phyloP scores from a whole-genome alignment of 805 yeast species.

The Kodamaea kaohsiungensis region DNA sequence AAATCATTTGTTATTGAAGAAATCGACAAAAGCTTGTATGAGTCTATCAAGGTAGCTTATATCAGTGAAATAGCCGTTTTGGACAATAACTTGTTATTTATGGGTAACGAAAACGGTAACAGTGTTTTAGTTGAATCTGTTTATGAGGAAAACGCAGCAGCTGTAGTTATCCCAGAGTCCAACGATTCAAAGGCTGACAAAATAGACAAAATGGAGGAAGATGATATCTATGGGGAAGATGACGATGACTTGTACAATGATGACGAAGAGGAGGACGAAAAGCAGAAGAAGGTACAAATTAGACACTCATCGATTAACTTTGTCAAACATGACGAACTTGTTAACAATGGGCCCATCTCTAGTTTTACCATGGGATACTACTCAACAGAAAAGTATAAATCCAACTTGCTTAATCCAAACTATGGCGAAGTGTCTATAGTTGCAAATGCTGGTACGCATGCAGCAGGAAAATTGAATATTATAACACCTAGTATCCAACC shows the following conservation, averaged over 20 bases:
- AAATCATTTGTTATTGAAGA: constrained; percentile 34
- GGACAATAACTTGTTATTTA: constrained; percentile 49
- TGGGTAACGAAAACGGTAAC: constrained; percentile 63
- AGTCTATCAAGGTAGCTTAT: constrained; percentile 35
- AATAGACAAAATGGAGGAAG: constrained; percentile 43
- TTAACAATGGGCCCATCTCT: constrained; percentile 73
- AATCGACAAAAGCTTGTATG: constrained; percentile 26
- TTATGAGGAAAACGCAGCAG: constrained; percentile 16
- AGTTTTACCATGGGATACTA: constrained; percentile 65
- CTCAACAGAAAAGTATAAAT: constrained; percentile 52
- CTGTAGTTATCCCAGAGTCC: constrained; percentile 6
- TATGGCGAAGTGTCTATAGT: constrained; percentile 65
- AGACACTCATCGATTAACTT: constrained; percentile 32
- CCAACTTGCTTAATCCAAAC: constrained; percentile 71
- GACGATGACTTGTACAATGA: constrained; percentile 24
- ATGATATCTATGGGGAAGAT: constrained; percentile 39
- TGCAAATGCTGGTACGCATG: constrained; percentile 65
- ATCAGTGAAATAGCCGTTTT: constrained; percentile 46
- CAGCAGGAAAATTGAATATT: constrained; percentile 56
- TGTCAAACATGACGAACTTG: constrained; percentile 51
- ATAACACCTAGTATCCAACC: constrained; percentile 74
- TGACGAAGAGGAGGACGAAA: constrained; percentile 5
- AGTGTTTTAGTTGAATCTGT: constrained; percentile 50
- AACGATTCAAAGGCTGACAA: constrained; percentile 1
- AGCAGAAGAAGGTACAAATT: constrained; percentile 4